phyloP scores from a whole-genome alignment of 306 rosid genomes.

The Malus sylvestris region DNA sequence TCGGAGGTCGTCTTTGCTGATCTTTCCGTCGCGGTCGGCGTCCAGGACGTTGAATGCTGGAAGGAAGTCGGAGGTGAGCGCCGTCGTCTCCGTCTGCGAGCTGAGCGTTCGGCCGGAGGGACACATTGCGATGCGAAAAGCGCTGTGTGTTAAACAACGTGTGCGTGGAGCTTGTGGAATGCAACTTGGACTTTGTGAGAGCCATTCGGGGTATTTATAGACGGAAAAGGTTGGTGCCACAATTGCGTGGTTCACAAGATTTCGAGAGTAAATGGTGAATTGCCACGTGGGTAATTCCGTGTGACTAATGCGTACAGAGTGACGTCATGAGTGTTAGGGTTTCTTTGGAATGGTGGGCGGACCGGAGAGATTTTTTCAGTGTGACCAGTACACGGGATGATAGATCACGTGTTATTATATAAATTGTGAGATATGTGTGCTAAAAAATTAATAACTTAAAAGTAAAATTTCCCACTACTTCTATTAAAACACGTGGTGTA shows the following conservation, averaged over 20 bases:
- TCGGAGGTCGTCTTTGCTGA: constrained; percentile 72
- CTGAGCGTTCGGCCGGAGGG: constrained; percentile 39
- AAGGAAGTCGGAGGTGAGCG: constrained; percentile 27
- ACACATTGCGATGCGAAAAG: constrained; percentile 31
- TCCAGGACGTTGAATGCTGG: constrained; percentile 76
- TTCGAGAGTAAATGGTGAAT: not conserved
- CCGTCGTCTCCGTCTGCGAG: not conserved
- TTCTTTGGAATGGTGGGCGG: not conserved
- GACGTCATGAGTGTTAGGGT: not conserved
- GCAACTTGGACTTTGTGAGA: not conserved
- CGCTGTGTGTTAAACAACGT: not conserved
- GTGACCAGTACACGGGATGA: too few relatives aligned
- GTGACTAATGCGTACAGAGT: not conserved
- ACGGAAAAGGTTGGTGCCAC: not conserved
- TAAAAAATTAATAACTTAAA: too few relatives aligned
- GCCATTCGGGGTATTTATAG: constrained; percentile 1
- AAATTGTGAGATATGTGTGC: too few relatives aligned
- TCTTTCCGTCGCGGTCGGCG: constrained; percentile 71
- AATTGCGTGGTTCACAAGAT: not conserved
- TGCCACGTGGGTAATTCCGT: not conserved
- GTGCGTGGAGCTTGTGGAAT: not conserved
- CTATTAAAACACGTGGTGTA: too few relatives aligned
- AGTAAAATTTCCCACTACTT: too few relatives aligned
- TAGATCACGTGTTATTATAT: too few relatives aligned
- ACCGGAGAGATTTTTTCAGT: not conserved